Evolutionary conservation across 345 rosid genomes (phyloP).

Genomic region (Eucalyptus marginata): DNA sequence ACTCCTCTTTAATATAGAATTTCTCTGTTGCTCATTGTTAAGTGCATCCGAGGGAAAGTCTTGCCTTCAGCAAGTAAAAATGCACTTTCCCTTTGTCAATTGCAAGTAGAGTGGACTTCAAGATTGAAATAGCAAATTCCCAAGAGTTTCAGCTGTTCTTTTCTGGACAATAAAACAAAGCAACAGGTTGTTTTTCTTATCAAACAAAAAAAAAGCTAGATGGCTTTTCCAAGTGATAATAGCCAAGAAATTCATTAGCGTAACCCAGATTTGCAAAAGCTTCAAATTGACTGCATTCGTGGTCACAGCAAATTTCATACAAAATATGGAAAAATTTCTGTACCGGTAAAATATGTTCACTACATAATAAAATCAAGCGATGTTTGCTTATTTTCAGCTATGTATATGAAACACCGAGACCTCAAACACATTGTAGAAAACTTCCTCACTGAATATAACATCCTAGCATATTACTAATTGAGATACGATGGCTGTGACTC

Average conservation of each 20-base stretch:
- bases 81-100: neutral
- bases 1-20: neutral
- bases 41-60: neutral
- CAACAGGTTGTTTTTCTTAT: neutral
- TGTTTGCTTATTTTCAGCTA: neutral
- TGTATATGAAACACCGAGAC: neutral
- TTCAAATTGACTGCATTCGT: neutral
- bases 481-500: neutral
- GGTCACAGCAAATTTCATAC: neutral
- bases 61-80: neutral
- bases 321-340: neutral
- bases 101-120: neutral
- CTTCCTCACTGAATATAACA: neutral
- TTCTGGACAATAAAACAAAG: neutral
- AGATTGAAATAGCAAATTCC: neutral
- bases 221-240: neutral
- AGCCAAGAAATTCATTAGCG: neutral
- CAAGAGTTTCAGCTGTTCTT: neutral
- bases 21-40: neutral
- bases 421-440: neutral
- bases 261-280: neutral
- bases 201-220: neutral
- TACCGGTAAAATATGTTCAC: accelerated
- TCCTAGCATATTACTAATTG: neutral
- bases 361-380: neutral